phyloP scores from a whole-genome alignment of 495 filamentous ascomycete species.

The Recurvomyces mirabilis region DNA sequence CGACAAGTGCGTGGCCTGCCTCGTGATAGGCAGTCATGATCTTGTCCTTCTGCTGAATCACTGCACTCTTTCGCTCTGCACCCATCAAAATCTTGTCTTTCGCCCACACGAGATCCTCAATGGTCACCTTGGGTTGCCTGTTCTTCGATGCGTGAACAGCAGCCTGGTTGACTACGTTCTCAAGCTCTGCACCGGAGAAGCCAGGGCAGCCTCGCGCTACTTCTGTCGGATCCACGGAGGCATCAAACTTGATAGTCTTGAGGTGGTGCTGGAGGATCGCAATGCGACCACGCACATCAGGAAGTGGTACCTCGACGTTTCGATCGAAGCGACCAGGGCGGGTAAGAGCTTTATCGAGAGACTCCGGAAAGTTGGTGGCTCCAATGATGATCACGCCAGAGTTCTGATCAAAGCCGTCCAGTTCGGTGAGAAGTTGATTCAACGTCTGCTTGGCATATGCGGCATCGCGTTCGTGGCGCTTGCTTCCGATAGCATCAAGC shows the following conservation, averaged over 20 bases:
- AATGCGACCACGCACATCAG: constrained; percentile 89
- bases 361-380: constrained; percentile 89
- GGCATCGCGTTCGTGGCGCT: constrained; percentile 83
- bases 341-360: constrained; percentile 88
- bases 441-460: constrained; percentile 96
- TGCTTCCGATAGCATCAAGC: constrained; percentile 88
- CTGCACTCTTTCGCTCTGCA: constrained; percentile 72
- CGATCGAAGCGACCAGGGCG: constrained; percentile 93
- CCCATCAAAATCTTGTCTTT: constrained; percentile 99
- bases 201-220: constrained; percentile 81
- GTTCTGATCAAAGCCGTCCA: constrained; percentile 91
- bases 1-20: constrained; percentile 86
- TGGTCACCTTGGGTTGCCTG: constrained; percentile 58
- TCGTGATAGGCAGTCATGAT: constrained; percentile 93
- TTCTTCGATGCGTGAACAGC: constrained; percentile 80
- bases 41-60: constrained; percentile 80
- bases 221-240: constrained; percentile 68
- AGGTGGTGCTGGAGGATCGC: constrained; percentile 87
- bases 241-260: constrained; percentile 65
- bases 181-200: constrained; percentile 88
- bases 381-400: constrained; percentile 89
- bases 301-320: constrained; percentile 74
- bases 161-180: constrained; percentile 94
- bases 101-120: constrained; percentile 86
- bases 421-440: constrained; percentile 94